Evolutionary conservation across 1,284 basidiomycete species (phyloP), one percentile per base, ranked within the genome.

Genomic region (Phellopilus nigrolimitatus): DNA sequence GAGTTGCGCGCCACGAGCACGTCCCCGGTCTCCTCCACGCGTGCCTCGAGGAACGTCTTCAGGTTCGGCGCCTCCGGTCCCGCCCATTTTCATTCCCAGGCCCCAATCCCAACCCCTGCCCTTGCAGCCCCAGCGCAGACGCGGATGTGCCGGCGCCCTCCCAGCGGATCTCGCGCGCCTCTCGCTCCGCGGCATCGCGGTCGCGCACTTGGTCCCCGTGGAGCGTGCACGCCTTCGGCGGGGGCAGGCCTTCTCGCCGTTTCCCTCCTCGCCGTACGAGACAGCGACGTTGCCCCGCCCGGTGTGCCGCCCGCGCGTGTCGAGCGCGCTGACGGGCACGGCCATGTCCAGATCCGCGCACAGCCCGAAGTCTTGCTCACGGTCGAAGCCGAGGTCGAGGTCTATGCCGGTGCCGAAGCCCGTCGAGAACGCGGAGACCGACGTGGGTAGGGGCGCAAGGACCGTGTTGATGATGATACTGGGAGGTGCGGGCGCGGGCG

Each of bases 1-100:
- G 83, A 75, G 70, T 99, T 97, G 57, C 82, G 75, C 0, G 75
- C 89, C 62, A 95, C 91, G 39, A 97, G 69, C 10, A 82, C 62
- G 53, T 89, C 81, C 10, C 84, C 80, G 19, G 67, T 73, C 1
- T 80, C 81, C 17, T 88, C 86, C n/a, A 85, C 72, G 22, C 72
- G 73, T 1, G 73, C 65, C 49, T 67, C 76, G 34, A 88, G 56
- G 49, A 75, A 79, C 1, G 80, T 87, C 60, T 88, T 64, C 53
- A 87, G 59, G 2, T 78, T 65, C 7, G 80, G 80, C n/a, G n/a
- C n/a, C n/a, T n/a, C n/a, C n/a, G n/a, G n/a, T n/a, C n/a, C n/a
- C 41, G 36, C 25, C 40, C 22, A 51, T n/a, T n/a, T n/a, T n/a
- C n/a, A n/a, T n/a, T n/a, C n/a, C n/a, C n/a, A n/a, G n/a, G n/a